Evolutionary conservation across 352 stramenopile genomes (phyloP).

Genomic region (Phytophthora podocarpi): DNA sequence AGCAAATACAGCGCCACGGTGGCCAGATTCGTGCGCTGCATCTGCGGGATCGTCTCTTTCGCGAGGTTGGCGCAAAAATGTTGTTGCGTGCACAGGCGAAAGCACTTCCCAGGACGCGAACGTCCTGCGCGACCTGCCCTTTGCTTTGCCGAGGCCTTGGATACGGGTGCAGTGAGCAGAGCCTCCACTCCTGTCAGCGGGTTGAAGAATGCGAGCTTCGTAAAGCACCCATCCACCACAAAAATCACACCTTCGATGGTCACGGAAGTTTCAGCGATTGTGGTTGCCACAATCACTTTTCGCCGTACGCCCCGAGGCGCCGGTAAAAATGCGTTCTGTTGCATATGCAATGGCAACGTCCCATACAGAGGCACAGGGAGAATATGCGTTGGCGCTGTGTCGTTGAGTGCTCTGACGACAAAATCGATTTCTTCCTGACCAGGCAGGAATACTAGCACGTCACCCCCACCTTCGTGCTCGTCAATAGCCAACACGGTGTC

Average conservation of each 20-base stretch:
- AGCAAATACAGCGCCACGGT: constrained; percentile 73
- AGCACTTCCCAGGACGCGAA: constrained; percentile 77
- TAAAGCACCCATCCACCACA: constrained; percentile 79
- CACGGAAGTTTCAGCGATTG: constrained; percentile 96
- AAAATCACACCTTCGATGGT: constrained; percentile 97
- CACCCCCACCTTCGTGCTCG: constrained; percentile 73
- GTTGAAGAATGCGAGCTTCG: constrained; percentile 87
- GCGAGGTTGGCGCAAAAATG: constrained; percentile 48
- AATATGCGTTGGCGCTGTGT: constrained; percentile 54
- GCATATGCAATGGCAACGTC: constrained; percentile 91
- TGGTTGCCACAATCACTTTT: constrained; percentile 91
- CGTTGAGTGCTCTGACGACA: constrained; percentile 74
- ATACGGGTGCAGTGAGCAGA: constrained; percentile 94
- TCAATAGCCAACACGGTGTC: constrained; percentile 77
- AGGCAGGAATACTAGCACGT: constrained; percentile 96
- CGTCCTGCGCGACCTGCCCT: constrained; percentile 94
- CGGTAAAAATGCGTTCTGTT: constrained; percentile 92
- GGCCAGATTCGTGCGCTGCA: constrained; percentile 82
- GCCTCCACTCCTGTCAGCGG: constrained; percentile 81
- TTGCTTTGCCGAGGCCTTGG: constrained; percentile 96
- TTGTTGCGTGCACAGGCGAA: constrained; percentile 70
- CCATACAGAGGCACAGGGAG: constrained; percentile 91
- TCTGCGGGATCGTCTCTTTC: constrained; percentile 81
- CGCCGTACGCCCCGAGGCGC: constrained; percentile 60
- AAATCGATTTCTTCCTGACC: constrained; percentile 95